Conservation (phyloP, 495 filamentous ascomycete species). For the Tuber magnatum region DNA sequence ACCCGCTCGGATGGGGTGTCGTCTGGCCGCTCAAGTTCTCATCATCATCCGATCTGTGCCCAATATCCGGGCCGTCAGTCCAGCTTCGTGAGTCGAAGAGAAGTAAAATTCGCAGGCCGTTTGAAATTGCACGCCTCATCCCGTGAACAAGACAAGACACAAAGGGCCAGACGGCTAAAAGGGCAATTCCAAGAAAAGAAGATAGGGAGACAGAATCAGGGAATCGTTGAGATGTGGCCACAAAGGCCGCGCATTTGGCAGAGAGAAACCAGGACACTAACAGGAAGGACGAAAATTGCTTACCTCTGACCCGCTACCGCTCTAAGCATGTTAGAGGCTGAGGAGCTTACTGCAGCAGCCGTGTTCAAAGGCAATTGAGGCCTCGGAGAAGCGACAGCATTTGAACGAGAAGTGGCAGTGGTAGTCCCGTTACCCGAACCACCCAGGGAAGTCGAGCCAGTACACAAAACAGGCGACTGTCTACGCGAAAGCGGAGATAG, state of each 20-base stretch:
- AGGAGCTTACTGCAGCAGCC: slow-evolving; percentile 29
- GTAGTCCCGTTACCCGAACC: slow-evolving; percentile 33
- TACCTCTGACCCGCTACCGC: slow-evolving; percentile 41
- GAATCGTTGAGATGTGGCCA: slow-evolving; percentile 9
- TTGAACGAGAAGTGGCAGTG: slow-evolving; percentile 37
- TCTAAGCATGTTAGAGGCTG: slow-evolving; percentile 40
- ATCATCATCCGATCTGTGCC: slow-evolving; percentile 35
- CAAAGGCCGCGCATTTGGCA: slow-evolving; percentile 5
- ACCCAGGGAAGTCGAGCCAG: slow-evolving; percentile 19
- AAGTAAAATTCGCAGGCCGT: slow-evolving; percentile 25
- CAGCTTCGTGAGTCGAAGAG: slow-evolving; percentile 8
- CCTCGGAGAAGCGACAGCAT: slow-evolving; percentile 36
- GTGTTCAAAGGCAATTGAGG: slow-evolving; percentile 39
- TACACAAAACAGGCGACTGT: slow-evolving; percentile 30
- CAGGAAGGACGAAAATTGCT: slow-evolving; percentile 13
- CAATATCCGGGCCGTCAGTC: slow-evolving; percentile 3
- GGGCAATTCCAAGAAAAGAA: slow-evolving; percentile 2
- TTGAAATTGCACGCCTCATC: slow-evolving; percentile 33
- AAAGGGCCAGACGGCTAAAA: slow-evolving; percentile 5
- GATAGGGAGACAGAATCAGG: slow-evolving; percentile 9
- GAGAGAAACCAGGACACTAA: slow-evolving; percentile 9
- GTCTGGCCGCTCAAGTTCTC: slow-evolving; percentile 39
- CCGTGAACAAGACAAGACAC: slow-evolving; percentile 17
- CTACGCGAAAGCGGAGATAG: slow-evolving; percentile 33
- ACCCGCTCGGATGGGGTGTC: slow-evolving; percentile 38